Percentiles rank a stretch among this genome's conserved stretches.
These are phyloP conservation scores for Candida silvatica DNA, from an alignment of 805 yeast genomes.

Conservation along the genomic window DNA sequence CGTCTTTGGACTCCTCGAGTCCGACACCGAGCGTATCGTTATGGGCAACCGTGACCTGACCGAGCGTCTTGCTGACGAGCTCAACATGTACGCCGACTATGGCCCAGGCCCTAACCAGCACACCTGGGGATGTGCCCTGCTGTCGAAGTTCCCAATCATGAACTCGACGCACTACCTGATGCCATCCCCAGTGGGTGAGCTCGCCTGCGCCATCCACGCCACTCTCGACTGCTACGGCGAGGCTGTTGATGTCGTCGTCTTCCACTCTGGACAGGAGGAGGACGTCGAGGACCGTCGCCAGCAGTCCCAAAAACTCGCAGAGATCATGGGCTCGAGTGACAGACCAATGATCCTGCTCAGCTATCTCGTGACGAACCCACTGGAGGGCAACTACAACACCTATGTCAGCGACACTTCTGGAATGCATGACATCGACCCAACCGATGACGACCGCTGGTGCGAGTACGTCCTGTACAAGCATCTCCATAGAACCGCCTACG, in stretches of 20 bases:
- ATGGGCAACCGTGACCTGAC: conserved; percentile 96
- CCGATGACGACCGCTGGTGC: conserved; percentile 98
- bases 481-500: conserved; percentile 83
- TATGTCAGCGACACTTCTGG: conserved; percentile 79
- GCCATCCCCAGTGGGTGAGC: conserved; percentile 96
- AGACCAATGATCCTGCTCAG: conserved; percentile 84
- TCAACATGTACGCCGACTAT: conserved; percentile 90
- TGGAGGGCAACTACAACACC: conserved; percentile 84
- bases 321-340: conserved; percentile 72
- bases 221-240: conserved; percentile 88
- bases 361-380: conserved; percentile 83
- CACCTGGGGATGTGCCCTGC: conserved; percentile 94
- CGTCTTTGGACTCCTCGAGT: conserved; percentile 82
- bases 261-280: conserved; percentile 98
- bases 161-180: conserved; percentile 84
- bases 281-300: conserved; percentile 88
- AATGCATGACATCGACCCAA: conserved; percentile 88
- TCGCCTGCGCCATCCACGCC: conserved; percentile 97
- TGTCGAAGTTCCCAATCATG: conserved; percentile 90
- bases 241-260: conserved; percentile 84
- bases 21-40: conserved; percentile 87
- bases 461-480: conserved; percentile 88
- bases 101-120: conserved; percentile 98
- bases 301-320: conserved; percentile 69
- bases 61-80: conserved; percentile 82